Base-by-base conservation (phyloP, 2,329 filamentous ascomycete genomes). In the Colletotrichum sublineola region DNA sequence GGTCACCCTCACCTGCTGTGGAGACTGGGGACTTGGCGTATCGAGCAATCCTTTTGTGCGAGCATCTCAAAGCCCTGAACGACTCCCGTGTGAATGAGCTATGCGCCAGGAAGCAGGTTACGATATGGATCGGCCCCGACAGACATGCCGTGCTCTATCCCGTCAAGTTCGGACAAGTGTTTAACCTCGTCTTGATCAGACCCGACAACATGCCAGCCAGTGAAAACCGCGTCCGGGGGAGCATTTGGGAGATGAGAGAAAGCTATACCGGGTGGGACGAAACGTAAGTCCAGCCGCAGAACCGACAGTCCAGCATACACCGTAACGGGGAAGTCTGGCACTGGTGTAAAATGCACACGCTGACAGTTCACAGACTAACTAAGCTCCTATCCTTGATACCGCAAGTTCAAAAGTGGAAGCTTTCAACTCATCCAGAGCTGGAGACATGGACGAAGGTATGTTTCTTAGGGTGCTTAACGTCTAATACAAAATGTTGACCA, bases 361-460 rank as follows among this genome's bases (percentile, higher is more conserved):
- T 36, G 18, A 56, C 20, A 11, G 9, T 14, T 3, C 29, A 7
- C 18, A 73, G 69, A 4, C 38, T 73, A 6, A 50, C 33, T 6
- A 73, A 69, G 24, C 31, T 73, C 29, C 40, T 73, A 12, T 65
- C 60, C 1, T 46, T 55, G 11, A 60, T 73, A 15, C 15, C 69
- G 14, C 5, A 31, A 15, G 66, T 73, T 11, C 48, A 60, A 8
- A 73, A 73, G 33, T 73, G 69, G 69, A 73, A 70, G 66, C 58
- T 63, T 1, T 69, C 52, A 33, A 63, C 53, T 31, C 69, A 65
- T 29, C 46, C 60, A 5, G 69, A 73, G 40, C 24, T 73, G 31
- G 11, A 44, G 40, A 65, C 69, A 1, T 73, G 69, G 69, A 64
- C 66, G 5, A 73, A 50, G 66, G 69, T 69, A 29, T 20, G 40